A percentile compares a stretch with the other conserved stretches of the same genome.
Conservation (phyloP, 2,329 filamentous ascomycete genomes). For the Penicillium rolfsii region DNA sequence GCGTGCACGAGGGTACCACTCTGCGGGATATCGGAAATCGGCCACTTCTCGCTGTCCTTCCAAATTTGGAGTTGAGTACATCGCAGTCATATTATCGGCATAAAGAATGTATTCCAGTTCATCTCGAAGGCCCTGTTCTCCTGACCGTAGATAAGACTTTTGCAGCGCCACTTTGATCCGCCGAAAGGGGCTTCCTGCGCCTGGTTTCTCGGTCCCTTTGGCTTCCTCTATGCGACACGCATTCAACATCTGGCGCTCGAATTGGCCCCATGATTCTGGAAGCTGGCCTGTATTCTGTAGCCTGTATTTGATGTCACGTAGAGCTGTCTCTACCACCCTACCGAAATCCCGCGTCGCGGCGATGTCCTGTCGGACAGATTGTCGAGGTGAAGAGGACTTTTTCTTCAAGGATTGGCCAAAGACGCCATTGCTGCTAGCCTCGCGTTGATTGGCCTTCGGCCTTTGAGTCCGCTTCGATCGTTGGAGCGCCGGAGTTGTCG, state of each 20-base stretch:
- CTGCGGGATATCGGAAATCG: slow-evolving; percentile 84
- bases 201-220: slow-evolving; percentile 17
- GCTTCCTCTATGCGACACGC: slow-evolving; percentile 35
- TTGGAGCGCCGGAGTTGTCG: slow-evolving; percentile 35
- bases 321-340: slow-evolving; percentile 30
- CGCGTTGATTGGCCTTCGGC: slow-evolving; percentile 12
- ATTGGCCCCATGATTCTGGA: slow-evolving; percentile 33
- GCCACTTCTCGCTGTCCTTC: slow-evolving; percentile 67
- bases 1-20: slow-evolving; percentile 89
- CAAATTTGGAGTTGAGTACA: slow-evolving; percentile 60
- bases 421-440: slow-evolving; percentile 3
- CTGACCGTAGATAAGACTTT: slow-evolving; percentile 61
- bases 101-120: slow-evolving; percentile 72
- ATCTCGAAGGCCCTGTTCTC: slow-evolving; percentile 55
- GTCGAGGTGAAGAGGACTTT: not conserved
- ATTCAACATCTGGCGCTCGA: slow-evolving; percentile 38
- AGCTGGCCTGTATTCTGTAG: slow-evolving; percentile 23
- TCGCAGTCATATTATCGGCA: slow-evolving; percentile 62
- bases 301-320: slow-evolving; percentile 32
- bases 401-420: slow-evolving; percentile 7
- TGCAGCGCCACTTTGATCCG: slow-evolving; percentile 50
- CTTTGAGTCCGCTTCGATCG: slow-evolving; percentile 25
- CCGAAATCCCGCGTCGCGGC: slow-evolving; percentile 33
- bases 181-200: slow-evolving; percentile 27
- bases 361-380: slow-evolving; percentile 18